Evolutionary conservation across 306 rosid genomes (phyloP).

Genomic region (Vachellia collinsii): DNA sequence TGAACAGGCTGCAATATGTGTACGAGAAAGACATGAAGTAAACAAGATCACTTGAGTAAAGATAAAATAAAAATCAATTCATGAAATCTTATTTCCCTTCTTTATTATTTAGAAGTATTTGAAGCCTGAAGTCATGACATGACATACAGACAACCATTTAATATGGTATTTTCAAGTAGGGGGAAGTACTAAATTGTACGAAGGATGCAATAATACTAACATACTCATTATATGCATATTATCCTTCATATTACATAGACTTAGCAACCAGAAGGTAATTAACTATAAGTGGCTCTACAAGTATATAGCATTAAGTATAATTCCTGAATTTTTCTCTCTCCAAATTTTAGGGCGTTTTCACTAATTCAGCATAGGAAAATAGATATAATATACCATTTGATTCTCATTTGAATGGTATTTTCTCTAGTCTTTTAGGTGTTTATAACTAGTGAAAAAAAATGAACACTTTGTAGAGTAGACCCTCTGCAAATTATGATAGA

Average conservation of each 20-base stretch:
- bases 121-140: not conserved
- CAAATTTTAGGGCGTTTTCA: too few relatives aligned
- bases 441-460: not conserved
- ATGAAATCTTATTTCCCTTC: not conserved
- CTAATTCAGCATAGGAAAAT: not conserved
- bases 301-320: too few relatives aligned
- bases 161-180: not conserved
- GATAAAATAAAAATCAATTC: constrained; percentile 15
- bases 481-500: not conserved
- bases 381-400: constrained; percentile 1
- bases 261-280: not conserved
- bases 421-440: not conserved
- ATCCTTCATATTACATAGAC: not conserved
- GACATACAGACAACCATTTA: too few relatives aligned
- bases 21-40: not conserved
- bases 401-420: constrained; percentile 4
- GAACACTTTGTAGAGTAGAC: not conserved
- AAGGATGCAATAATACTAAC: not conserved
- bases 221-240: not conserved
- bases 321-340: too few relatives aligned
- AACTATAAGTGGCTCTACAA: not conserved
- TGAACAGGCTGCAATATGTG: constrained; percentile 78
- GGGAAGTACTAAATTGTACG: not conserved
- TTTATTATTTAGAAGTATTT: not conserved
- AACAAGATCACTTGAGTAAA: constrained; percentile 18